Evolutionary conservation across 441 rosid species (phyloP), one percentile per base, ranked within the genome.

Genomic region (Brassica hybrid): DNA sequence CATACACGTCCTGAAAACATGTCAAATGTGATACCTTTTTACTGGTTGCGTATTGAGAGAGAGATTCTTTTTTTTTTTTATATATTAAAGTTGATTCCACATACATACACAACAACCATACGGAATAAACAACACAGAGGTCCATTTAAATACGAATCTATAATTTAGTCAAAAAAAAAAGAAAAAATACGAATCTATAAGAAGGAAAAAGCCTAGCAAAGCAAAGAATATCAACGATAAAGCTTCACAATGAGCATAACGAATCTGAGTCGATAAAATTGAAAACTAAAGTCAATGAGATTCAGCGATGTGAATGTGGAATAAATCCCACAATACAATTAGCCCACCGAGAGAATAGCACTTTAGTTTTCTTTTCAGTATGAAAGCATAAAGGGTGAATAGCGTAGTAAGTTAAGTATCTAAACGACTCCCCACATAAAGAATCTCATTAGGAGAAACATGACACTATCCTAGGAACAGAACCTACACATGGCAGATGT

Each of bases 401-500:
- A 34, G 23, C 32, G 32, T 27, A 48, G 69, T 61, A 21, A 21
- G 23, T 21, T 14, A 69, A 8, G 72, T 3, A 70, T 75, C 69
- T 75, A 66, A 71, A 80, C 76, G 76, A 71, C 76, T 65, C 73
- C 70, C 76, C 79, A 74, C 79, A 74, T 69, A 75, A 75, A 71
- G 73, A 57, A 70, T 56, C 71, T 41, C 71, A 74, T 30, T 10
- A 73, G 27, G 63, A 57, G 75, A 63, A 63, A 69, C 75, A 74
- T 64, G 66, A 64, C 65, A 21, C 67, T 60, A 71, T 80, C 73
- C 65, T 75, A 75, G 23, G 76, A 59, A 38, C 19, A 65, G 75
- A 75, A 75, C 61, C 69, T 0, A 68, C 67, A 13, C 25, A 60
- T n/a, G 36, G 69, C n/a, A 1, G 50, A 59, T 72, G 34, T 66